Evolutionary conservation across 83 land plant genomes (phyloP).

Genomic region (Larix sibirica): DNA sequence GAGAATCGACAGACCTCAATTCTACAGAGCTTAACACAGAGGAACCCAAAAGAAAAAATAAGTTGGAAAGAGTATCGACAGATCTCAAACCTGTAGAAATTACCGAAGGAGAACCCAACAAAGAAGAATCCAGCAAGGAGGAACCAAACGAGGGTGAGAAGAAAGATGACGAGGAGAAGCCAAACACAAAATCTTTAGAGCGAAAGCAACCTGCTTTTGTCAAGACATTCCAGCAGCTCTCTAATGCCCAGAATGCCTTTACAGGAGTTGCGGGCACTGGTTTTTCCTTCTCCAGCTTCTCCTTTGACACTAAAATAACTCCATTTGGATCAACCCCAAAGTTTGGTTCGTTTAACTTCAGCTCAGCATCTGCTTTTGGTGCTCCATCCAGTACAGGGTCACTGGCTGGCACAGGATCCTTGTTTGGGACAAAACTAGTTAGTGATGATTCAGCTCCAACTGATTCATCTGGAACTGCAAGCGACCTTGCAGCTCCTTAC

Average conservation of each 20-base stretch:
- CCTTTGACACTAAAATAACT: conserved; percentile 31
- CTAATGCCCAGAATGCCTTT: conserved; percentile 42
- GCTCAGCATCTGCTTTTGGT: conserved; percentile 10
- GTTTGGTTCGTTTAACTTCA: conserved; percentile 21
- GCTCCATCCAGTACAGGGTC: conserved; percentile 15
- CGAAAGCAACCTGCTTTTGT: conserved; percentile 9
- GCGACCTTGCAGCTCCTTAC: conserved; percentile 17
- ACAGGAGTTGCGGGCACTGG: conserved; percentile 32
- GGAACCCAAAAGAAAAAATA: conserved; percentile 16
- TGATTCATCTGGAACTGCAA: conserved; percentile 7
- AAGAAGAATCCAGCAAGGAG: conserved; percentile 9
- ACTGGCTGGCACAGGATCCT: conserved; percentile 11
- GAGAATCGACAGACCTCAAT: background rate
- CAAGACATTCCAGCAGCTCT: conserved; percentile 44
- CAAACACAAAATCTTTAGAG: conserved; percentile 7
- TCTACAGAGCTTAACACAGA: background rate
- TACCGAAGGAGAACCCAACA: conserved; percentile 4
- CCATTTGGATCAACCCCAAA: conserved; percentile 23
- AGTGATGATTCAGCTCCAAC: background rate
- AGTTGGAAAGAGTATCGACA: conserved; percentile 14
- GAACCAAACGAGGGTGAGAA: background rate
- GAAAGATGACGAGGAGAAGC: conserved; percentile 7
- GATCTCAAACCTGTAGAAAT: background rate
- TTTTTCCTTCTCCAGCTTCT: conserved; percentile 19
- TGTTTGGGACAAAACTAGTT: conserved; percentile 14